A percentile compares a stretch with the other conserved stretches of the same genome.
Evolutionary conservation across 2,329 filamentous ascomycete genomes (phyloP).

Genomic region (Pseudocercospora cruenta): DNA sequence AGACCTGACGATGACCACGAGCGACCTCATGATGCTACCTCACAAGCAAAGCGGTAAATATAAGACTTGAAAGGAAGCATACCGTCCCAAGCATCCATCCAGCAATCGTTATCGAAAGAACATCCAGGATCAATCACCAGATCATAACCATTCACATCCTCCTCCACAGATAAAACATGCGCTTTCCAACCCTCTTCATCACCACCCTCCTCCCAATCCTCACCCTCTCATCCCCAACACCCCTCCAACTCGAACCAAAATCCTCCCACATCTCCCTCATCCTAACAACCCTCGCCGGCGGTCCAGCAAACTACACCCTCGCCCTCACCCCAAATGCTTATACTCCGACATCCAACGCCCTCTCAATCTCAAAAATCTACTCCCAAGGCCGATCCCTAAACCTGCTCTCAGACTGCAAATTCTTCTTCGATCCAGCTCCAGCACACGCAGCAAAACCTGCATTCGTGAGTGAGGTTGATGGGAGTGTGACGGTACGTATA

Average conservation of each 20-base stretch:
- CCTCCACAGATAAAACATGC: too few species aligned
- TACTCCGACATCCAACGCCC: not conserved
- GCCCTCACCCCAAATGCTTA: not conserved
- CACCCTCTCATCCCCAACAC: not conserved
- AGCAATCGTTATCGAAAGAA: not conserved
- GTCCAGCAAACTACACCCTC: not conserved
- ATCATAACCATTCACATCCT: too few species aligned
- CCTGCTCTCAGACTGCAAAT: not conserved
- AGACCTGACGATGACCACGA: not conserved
- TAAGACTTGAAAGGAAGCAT: not conserved
- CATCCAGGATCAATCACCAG: too few species aligned
- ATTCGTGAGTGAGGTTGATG: not conserved
- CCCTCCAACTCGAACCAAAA: not conserved
- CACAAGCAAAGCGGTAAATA: too few species aligned
- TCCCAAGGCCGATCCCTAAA: not conserved
- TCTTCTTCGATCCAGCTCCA: not conserved
- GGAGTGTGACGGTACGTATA: too few species aligned
- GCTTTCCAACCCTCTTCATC: not conserved
- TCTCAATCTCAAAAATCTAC: not conserved
- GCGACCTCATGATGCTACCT: not conserved
- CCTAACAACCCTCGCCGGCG: not conserved
- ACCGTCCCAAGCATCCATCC: not conserved
- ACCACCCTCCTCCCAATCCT: not conserved
- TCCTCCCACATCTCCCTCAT: not conserved
- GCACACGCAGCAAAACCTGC: not conserved